phyloP scores from a whole-genome alignment of 495 filamentous ascomycete species.

The Hypoxylon cercidicola region DNA sequence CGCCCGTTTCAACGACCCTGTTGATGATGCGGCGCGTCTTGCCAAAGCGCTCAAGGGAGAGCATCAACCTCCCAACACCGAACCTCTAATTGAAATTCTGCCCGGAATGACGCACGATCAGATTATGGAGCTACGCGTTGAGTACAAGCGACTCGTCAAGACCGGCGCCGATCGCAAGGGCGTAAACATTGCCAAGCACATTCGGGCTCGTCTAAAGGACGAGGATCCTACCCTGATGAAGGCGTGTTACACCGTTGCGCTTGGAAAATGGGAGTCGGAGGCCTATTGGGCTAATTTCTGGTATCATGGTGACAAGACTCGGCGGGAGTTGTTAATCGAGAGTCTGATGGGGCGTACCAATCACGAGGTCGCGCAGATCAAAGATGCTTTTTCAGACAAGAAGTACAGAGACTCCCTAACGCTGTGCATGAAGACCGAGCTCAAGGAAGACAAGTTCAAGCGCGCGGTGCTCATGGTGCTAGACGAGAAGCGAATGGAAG shows the following conservation, averaged over 20 bases:
- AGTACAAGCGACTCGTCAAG: slow-evolving; percentile 92
- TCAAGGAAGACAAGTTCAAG: slow-evolving; percentile 95
- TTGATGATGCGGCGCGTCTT: slow-evolving; percentile 78
- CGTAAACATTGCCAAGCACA: slow-evolving; percentile 96
- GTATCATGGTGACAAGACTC: slow-evolving; percentile 88
- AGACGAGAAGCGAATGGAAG: slow-evolving; percentile 84
- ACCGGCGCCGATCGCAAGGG: slow-evolving; percentile 74
- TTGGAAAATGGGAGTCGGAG: slow-evolving; percentile 92
- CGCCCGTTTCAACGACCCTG: slow-evolving; percentile 79
- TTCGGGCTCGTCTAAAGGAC: slow-evolving; percentile 80
- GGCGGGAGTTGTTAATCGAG: slow-evolving; percentile 91
- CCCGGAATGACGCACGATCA: slow-evolving; percentile 87
- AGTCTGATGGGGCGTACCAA: slow-evolving; percentile 89
- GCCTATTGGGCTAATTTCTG: slow-evolving; percentile 99
- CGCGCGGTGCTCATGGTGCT: slow-evolving; percentile 86
- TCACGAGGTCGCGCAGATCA: slow-evolving; percentile 87
- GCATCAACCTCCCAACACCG: slow-evolving; percentile 70
- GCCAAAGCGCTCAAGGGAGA: slow-evolving; percentile 77
- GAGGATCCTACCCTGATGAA: slow-evolving; percentile 78
- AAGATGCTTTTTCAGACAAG: slow-evolving; percentile 90
- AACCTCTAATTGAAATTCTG: slow-evolving; percentile 82
- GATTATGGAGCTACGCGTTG: slow-evolving; percentile 79
- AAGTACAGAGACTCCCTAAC: slow-evolving; percentile 86
- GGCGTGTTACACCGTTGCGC: slow-evolving; percentile 86
- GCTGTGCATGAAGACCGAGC: slow-evolving; percentile 87